Percentiles rank a stretch among this genome's conserved stretches.
These are phyloP conservation scores for Opeltia flavorubescens DNA, from an alignment of 495 filamentous ascomycete genomes.

Conservation along the genomic window DNA sequence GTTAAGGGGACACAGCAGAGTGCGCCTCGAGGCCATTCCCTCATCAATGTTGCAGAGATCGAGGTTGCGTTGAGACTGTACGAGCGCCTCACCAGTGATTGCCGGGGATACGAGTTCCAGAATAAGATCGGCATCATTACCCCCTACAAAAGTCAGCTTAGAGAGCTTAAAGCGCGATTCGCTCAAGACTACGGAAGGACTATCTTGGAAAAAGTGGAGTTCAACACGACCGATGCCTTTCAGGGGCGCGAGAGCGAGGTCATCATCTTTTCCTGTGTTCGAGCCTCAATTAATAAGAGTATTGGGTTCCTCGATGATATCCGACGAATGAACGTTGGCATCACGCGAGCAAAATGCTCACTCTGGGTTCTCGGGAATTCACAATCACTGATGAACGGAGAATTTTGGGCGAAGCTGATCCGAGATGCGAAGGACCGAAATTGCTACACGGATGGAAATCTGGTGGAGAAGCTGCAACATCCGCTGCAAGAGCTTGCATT, in stretches of 20 bases:
- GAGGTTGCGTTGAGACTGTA: constrained; percentile 75
- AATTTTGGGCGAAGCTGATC: constrained; percentile 80
- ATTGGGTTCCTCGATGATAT: constrained; percentile 98
- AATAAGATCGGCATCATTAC: constrained; percentile 94
- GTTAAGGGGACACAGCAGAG: constrained; percentile 75
- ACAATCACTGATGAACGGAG: constrained; percentile 64
- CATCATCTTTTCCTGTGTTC: constrained; percentile 97
- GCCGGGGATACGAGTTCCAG: constrained; percentile 48
- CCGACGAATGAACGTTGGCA: constrained; percentile 97
- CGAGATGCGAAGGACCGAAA: constrained; percentile 60
- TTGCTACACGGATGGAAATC: constrained; percentile 61
- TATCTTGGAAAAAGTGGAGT: constrained; percentile 71
- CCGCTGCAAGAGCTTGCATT: constrained; percentile 25
- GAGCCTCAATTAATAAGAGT: constrained; percentile 72
- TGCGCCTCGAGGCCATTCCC: constrained; percentile 65
- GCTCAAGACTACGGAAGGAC: constrained; percentile 50
- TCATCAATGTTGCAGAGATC: constrained; percentile 80
- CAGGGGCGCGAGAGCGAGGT: constrained; percentile 94
- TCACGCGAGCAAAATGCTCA: constrained; percentile 90
- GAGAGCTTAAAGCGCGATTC: constrained; percentile 61
- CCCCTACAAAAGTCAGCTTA: constrained; percentile 88
- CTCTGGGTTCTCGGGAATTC: constrained; percentile 94
- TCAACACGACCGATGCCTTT: constrained; percentile 97
- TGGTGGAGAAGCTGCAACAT: constrained; percentile 33
- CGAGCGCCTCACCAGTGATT: constrained; percentile 60